These are phyloP conservation scores for Lactarius pseudohatsudake DNA, from an alignment of 768 basidiomycete species.

Conservation along the genomic window DNA sequence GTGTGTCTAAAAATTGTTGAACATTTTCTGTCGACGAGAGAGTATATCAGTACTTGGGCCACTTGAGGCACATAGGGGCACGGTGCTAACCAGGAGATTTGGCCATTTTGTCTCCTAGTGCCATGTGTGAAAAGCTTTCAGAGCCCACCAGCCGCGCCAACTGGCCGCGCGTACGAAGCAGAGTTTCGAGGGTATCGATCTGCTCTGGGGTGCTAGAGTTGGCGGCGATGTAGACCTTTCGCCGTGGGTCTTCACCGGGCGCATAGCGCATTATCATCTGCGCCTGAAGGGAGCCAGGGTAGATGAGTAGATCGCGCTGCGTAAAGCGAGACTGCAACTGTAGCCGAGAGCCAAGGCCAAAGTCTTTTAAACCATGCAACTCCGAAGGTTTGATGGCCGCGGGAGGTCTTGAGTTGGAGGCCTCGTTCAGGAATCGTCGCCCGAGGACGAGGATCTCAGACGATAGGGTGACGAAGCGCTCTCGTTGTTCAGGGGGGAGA, in stretches of 20 bases:
- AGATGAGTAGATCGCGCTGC: constrained; percentile 71
- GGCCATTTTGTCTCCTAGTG: constrained; percentile 94
- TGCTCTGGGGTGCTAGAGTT: constrained; percentile 75
- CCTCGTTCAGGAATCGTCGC: constrained; percentile 77
- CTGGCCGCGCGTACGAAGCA: constrained; percentile 76
- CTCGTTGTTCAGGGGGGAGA: constrained; percentile 72
- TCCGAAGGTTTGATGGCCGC: constrained; percentile 67
- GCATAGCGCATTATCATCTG: constrained; percentile 92
- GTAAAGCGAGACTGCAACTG: constrained; percentile 77
- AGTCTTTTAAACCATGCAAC: constrained; percentile 69
- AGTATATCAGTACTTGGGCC: constrained; percentile 3
- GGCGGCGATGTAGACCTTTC: constrained; percentile 78
- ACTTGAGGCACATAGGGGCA: constrained; percentile 7
- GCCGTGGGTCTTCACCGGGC: constrained; percentile 77
- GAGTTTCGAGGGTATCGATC: constrained; percentile 70
- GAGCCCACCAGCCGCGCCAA: constrained; percentile 83
- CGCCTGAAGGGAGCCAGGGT: constrained; percentile 86
- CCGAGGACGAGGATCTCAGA: constrained; percentile 88
- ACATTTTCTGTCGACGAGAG: constrained; percentile 67
- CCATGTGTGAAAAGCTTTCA: constrained; percentile 84
- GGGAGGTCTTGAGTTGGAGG: constrained; percentile 60
- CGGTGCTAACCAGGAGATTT: constrained; percentile 73
- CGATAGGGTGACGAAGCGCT: constrained; percentile 84
- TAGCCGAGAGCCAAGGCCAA: constrained; percentile 71
- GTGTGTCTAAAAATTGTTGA: constrained; percentile 75